Conservation (phyloP, 345 rosid genomes). For the Angophora floribunda region DNA sequence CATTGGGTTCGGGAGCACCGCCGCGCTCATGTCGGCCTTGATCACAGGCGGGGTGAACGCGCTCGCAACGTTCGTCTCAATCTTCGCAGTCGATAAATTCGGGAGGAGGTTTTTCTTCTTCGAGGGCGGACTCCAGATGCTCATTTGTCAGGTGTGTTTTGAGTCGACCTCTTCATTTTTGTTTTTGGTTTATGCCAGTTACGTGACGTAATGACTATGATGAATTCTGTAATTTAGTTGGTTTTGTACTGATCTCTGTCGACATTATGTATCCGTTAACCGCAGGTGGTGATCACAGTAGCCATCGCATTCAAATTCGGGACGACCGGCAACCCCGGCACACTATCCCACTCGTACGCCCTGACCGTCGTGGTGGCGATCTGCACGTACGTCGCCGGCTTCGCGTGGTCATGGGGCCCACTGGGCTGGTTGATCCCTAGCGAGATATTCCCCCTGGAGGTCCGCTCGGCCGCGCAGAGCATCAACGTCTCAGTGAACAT, state of each 20-base stretch:
- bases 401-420: constrained; percentile 77
- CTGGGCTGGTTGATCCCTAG: constrained; percentile 62
- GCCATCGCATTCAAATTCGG: constrained; percentile 46
- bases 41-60: constrained; percentile 16
- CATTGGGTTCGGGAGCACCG: constrained; percentile 13
- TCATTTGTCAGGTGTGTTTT: constrained; percentile 12
- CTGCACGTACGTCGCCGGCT: constrained; percentile 39
- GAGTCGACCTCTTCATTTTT: not conserved
- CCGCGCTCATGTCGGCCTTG: constrained; percentile 14
- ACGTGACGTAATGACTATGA: not conserved
- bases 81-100: constrained; percentile 10
- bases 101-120: constrained; percentile 25
- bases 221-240: not conserved
- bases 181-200: too few species aligned
- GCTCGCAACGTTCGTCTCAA: constrained; percentile 9
- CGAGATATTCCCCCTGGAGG: constrained; percentile 53
- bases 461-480: constrained; percentile 54
- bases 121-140: constrained; percentile 19
- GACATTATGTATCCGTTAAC: not conserved
- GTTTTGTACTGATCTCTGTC: not conserved
- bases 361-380: constrained; percentile 16
- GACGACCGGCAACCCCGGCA: constrained; percentile 24
- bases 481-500: constrained; percentile 40
- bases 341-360: constrained; percentile 18
- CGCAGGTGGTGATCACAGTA: constrained; percentile 23